These are phyloP conservation scores for Puccinia horiana DNA, from an alignment of 1,284 basidiomycete genomes.

Conservation along the genomic window DNA sequence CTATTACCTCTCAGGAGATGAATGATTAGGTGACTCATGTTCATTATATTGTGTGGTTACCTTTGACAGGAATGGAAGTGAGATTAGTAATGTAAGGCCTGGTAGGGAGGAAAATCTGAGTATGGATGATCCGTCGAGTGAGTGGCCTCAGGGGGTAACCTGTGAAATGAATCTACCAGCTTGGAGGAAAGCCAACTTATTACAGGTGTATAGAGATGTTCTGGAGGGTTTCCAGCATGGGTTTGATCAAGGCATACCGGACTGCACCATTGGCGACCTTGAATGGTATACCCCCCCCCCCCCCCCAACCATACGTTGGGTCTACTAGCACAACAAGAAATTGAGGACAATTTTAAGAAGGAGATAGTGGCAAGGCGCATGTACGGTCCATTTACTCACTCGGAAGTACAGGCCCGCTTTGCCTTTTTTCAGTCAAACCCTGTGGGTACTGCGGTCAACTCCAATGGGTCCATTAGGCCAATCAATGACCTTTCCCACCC, in stretches of 20 bases:
- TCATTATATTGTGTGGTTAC: too few species aligned
- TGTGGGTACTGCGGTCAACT: neutral
- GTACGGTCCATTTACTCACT: neutral
- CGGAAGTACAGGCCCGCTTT: neutral
- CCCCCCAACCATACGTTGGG: neutral
- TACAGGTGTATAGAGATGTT: neutral
- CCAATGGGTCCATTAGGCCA: neutral
- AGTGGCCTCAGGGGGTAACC: too few species aligned
- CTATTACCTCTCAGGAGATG: too few species aligned
- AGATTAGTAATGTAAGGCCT: too few species aligned
- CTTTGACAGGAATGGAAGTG: too few species aligned
- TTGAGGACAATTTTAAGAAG: neutral
- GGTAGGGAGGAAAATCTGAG: too few species aligned
- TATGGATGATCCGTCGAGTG: too few species aligned
- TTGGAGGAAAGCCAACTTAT: neutral
- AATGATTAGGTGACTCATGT: too few species aligned
- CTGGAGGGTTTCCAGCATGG: neutral
- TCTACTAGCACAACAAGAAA: neutral
- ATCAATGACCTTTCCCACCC: constrained; percentile 17
- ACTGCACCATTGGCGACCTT: neutral
- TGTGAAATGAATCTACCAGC: neutral
- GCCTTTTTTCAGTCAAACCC: neutral
- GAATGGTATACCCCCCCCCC: too few species aligned
- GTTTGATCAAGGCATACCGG: neutral
- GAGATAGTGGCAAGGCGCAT: neutral